A percentile compares a stretch with the other conserved stretches of the same genome.
Evolutionary conservation across 164 flowering plant genomes (phyloP).

Genomic region (Chimonanthus praecox): DNA sequence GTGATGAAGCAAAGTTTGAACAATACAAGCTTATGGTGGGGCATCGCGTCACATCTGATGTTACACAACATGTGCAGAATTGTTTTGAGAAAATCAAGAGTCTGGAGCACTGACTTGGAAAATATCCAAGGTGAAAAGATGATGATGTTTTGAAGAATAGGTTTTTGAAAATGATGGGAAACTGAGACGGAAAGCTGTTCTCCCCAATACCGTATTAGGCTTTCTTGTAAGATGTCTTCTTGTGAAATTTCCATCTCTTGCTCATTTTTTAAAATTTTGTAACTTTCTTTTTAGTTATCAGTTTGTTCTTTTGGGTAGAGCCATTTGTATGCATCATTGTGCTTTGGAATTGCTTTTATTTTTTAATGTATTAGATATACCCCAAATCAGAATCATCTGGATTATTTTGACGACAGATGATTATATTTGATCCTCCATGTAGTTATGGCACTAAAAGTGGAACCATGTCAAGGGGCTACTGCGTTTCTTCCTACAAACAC

Average conservation of each 20-base stretch:
- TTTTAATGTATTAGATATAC: background rate
- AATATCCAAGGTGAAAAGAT: background rate
- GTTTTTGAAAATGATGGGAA: background rate
- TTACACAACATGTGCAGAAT: conserved; percentile 42
- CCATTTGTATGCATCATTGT: background rate
- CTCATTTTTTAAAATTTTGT: background rate
- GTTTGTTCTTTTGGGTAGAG: background rate
- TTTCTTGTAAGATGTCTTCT: background rate
- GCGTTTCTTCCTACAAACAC: background rate
- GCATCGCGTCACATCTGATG: conserved; percentile 30
- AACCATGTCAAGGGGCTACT: background rate
- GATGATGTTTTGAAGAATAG: background rate
- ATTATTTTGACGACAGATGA: background rate
- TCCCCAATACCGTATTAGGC: background rate
- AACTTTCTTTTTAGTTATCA: background rate
- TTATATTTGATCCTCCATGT: background rate
- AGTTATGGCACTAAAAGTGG: background rate
- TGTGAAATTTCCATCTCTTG: background rate
- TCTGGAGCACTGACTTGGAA: conserved; percentile 41
- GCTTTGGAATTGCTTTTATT: background rate
- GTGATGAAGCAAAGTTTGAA: conserved; percentile 66
- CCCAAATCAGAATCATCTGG: background rate
- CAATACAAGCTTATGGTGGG: conserved; percentile 49
- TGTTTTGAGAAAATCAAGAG: conserved; percentile 51
- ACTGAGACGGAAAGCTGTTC: background rate